Conservation (phyloP, 2,329 filamentous ascomycete genomes). For the Sarocladium brachiariae region DNA sequence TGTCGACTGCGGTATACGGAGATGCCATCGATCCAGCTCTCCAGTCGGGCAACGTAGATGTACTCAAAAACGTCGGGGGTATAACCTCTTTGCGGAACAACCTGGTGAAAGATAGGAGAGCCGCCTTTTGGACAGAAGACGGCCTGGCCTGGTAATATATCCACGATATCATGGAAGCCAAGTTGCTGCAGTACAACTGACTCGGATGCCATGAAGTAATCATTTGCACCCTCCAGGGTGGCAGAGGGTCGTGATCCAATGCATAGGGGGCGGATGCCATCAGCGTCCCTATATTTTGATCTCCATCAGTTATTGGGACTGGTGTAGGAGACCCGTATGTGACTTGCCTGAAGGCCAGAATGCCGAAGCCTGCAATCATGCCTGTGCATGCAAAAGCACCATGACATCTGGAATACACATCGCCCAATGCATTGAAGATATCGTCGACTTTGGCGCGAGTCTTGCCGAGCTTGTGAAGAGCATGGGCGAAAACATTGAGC, state of each 20-base stretch:
- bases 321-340: slow-evolving; percentile 31
- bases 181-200: slow-evolving; percentile 77
- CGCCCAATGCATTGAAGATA: slow-evolving; percentile 63
- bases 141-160: slow-evolving; percentile 77
- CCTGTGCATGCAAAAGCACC: slow-evolving; percentile 76
- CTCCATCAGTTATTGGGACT: slow-evolving; percentile 9
- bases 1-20: slow-evolving; percentile 77
- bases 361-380: slow-evolving; percentile 75
- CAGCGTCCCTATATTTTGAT: slow-evolving; percentile 18
- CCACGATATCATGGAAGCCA: slow-evolving; percentile 67
- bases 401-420: slow-evolving; percentile 66
- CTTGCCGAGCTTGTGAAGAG: slow-evolving; percentile 74
- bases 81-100: slow-evolving; percentile 61
- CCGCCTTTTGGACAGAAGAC: slow-evolving; percentile 78
- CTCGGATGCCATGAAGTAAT: slow-evolving; percentile 91
- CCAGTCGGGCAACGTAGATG: slow-evolving; percentile 80
- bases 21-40: slow-evolving; percentile 80
- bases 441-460: slow-evolving; percentile 72
- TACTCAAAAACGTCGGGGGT: slow-evolving; percentile 77
- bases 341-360: slow-evolving; percentile 62
- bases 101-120: slow-evolving; percentile 67
- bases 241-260: slow-evolving; percentile 66
- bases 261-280: slow-evolving; percentile 77
- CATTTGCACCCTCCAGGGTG: slow-evolving; percentile 54
- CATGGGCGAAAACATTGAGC: slow-evolving; percentile 81